Conservation (phyloP, 352 stramenopile genomes). For the Thraustochytrium striatum region DNA sequence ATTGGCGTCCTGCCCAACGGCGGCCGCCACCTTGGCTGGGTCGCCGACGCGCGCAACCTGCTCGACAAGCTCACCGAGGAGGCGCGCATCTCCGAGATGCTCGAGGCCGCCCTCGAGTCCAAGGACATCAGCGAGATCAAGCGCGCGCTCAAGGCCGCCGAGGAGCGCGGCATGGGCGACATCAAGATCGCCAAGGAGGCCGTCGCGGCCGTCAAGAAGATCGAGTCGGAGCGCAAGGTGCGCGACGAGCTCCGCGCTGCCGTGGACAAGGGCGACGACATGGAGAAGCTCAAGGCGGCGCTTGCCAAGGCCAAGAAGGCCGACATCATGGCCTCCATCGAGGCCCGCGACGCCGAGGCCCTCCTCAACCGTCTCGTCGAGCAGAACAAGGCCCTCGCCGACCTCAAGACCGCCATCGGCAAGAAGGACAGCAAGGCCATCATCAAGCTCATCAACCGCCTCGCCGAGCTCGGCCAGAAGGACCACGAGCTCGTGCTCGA, state of each 20-base stretch:
- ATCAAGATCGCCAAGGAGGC: slow-evolving; percentile 47
- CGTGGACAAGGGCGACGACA: slow-evolving; percentile 52
- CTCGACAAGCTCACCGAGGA: slow-evolving; percentile 55
- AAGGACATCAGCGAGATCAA: slow-evolving; percentile 46
- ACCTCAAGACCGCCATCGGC: slow-evolving; percentile 49
- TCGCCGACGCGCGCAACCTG: slow-evolving; percentile 58
- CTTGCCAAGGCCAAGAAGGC: slow-evolving; percentile 44
- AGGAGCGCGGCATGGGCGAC: slow-evolving; percentile 12
- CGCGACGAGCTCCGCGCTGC: slow-evolving; percentile 51
- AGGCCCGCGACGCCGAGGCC: slow-evolving; percentile 52
- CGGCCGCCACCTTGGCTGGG: slow-evolving; percentile 56
- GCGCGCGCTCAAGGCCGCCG: slow-evolving; percentile 47
- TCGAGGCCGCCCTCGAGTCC: slow-evolving; percentile 41
- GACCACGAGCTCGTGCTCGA: slow-evolving; percentile 47
- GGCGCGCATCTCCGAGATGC: slow-evolving; percentile 43
- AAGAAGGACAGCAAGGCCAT: slow-evolving; percentile 48
- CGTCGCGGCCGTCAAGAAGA: slow-evolving; percentile 17
- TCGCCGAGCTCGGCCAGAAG: slow-evolving; percentile 54
- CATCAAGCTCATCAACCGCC: slow-evolving; percentile 53
- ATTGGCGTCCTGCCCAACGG: slow-evolving; percentile 58
- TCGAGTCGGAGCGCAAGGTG: slow-evolving; percentile 52
- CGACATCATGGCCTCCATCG: slow-evolving; percentile 51
- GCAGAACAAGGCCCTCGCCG: slow-evolving; percentile 46
- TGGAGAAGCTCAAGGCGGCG: slow-evolving; percentile 23
- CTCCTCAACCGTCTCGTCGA: slow-evolving; percentile 53